These are phyloP conservation scores for Mucor ambiguus DNA, from an alignment of 371 early-diverging fungal species.

Conservation along the genomic window DNA sequence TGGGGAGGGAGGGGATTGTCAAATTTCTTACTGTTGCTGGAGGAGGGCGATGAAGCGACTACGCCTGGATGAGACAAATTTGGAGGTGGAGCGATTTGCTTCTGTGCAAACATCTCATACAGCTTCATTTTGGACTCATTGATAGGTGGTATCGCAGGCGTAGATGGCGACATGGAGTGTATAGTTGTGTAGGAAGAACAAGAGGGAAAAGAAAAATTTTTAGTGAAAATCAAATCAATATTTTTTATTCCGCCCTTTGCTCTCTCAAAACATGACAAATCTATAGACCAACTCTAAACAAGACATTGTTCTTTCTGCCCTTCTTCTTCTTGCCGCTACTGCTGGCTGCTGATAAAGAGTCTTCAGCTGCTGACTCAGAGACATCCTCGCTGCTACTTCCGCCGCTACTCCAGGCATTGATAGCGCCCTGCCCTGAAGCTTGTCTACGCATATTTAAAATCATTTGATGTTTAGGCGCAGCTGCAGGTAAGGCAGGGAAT, in stretches of 20 bases:
- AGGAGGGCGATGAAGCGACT: not conserved
- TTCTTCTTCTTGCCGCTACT: constrained; percentile 42
- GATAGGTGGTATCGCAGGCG: constrained; percentile 14
- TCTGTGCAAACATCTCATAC: constrained; percentile 38
- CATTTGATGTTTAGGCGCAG: constrained; percentile 36
- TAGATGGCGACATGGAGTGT: constrained; percentile 16
- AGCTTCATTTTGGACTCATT: constrained; percentile 26
- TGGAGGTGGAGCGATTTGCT: constrained; percentile 23
- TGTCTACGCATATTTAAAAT: constrained; percentile 38
- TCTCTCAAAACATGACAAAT: constrained; percentile 3
- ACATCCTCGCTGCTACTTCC: constrained; percentile 9
- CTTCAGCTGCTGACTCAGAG: not conserved
- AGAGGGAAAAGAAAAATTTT: constrained; percentile 7
- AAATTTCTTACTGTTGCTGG: not conserved
- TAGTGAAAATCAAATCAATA: not conserved
- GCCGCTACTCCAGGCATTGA: constrained; percentile 29
- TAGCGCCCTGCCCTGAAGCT: constrained; percentile 20
- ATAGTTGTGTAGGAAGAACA: constrained; percentile 2
- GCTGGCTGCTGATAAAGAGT: constrained; percentile 10
- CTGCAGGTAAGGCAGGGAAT: constrained; percentile 49
- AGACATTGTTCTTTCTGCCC: constrained; percentile 60
- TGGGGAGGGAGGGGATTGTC: not conserved
- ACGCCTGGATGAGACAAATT: constrained; percentile 17
- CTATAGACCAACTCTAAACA: constrained; percentile 60
- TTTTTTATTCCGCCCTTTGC: not conserved